phyloP scores from a whole-genome alignment of 495 filamentous ascomycete genomes.

The Trichocladium uniseriatum region DNA sequence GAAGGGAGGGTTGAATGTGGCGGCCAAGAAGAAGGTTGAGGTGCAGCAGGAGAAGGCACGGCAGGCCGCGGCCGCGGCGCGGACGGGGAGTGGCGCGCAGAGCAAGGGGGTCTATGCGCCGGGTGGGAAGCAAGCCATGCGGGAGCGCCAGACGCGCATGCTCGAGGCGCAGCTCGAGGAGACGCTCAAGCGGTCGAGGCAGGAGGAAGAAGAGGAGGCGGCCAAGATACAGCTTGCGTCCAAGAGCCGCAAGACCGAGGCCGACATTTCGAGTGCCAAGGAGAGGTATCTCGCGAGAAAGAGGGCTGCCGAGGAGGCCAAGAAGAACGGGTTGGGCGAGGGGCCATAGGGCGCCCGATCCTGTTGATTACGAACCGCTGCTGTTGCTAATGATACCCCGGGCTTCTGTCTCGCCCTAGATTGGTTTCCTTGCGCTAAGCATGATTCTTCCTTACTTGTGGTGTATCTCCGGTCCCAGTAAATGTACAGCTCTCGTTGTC shows the following conservation, averaged over 20 bases:
- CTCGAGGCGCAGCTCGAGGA: constrained; percentile 74
- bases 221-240: constrained; percentile 59
- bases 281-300: constrained; percentile 85
- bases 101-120: constrained; percentile 39
- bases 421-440: no score
- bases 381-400: neutral
- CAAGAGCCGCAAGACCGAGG: constrained; percentile 64
- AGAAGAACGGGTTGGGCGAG: constrained; percentile 38
- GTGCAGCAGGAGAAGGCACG: constrained; percentile 27
- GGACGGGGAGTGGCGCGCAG: constrained; percentile 25
- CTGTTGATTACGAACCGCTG: neutral
- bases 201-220: constrained; percentile 64
- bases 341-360: neutral
- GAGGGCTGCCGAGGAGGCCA: constrained; percentile 62
- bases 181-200: constrained; percentile 58
- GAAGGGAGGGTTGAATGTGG: constrained; percentile 78
- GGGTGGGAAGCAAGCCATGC: constrained; percentile 50
- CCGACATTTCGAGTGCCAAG: constrained; percentile 75
- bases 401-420: neutral
- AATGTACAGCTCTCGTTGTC: neutral
- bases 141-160: constrained; percentile 79
- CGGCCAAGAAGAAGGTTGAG: constrained; percentile 44
- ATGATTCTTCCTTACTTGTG: neutral
- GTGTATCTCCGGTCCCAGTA: neutral
- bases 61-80: constrained; percentile 26